Evolutionary conservation across 306 rosid genomes (phyloP), one percentile per base, ranked within the genome.

Genomic region (Fragaria nilgerrensis): DNA sequence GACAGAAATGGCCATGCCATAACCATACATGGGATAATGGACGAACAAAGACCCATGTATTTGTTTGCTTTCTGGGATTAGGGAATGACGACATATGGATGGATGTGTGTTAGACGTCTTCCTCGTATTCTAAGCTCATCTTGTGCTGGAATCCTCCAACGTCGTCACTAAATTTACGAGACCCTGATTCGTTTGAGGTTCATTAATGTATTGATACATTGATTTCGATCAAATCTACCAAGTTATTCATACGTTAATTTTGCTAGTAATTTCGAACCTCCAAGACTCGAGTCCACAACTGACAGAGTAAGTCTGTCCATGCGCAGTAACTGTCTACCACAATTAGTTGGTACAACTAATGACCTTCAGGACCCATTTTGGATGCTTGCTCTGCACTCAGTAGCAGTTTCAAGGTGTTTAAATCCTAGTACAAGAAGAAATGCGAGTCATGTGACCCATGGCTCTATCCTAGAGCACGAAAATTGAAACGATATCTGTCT

Each of bases 401-500:
- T 32, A 11, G 66, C 43, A 0, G 16, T 16, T 16, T 16, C 44
- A 4, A 63, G 44, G 68, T 64, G 44, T 64, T 16, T 2, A 64
- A 27, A 16, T 64, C 23, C 14, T 64, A 43, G 45, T 34, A 32
- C 34, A 14, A 61, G 39, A 61, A 12, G 67, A 62, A 62, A 9
- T 64, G 39, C 9, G 20, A 32, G 69, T 34, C 69, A 15, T 34
- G 69, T 34, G 23, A 64, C 41, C 45, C 39, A 29, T 13, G 20
- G 37, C 6, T 23, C 41, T 13, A 56, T 56, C 63, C 7, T 58
- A 62, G 4, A 10, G 72, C 72, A n/a, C 72, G 32, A 41, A 67
- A 67, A 67, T 67, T n/a, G 50, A 67, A 67, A 41, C 50, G 72
- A 25, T 73, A 39, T 73, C 25, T 22, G 36, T 58, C 41, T 15